A percentile compares a stretch with the other conserved stretches of the same genome.
phyloP scores from a whole-genome alignment of 306 rosid genomes.

The Vachellia pachyceras region DNA sequence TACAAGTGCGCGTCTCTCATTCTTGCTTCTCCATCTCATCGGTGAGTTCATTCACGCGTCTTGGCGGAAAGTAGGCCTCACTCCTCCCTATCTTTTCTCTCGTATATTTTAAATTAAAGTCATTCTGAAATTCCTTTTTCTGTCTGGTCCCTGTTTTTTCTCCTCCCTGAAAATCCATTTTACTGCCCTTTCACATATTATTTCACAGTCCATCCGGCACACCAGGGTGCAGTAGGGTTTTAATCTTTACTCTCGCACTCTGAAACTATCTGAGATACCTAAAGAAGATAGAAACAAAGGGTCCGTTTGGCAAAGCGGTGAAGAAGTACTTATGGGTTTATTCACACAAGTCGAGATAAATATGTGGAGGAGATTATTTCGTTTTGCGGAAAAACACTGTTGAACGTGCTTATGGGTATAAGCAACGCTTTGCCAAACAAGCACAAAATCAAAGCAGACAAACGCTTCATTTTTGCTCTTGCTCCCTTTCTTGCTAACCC shows the following conservation, averaged over 20 bases:
- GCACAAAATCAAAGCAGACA: slow-evolving; percentile 49
- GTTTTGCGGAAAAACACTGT: too few relatives aligned
- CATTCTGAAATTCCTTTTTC: slow-evolving; percentile 11
- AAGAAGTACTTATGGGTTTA: too few relatives aligned
- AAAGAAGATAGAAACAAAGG: slow-evolving; percentile 44
- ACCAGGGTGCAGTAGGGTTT: slow-evolving; percentile 56
- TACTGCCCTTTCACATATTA: slow-evolving; percentile 15
- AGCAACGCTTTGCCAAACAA: too few relatives aligned
- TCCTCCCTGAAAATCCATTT: neutral
- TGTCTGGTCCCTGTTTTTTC: neutral
- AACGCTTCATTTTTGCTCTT: slow-evolving; percentile 44
- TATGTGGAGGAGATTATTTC: too few relatives aligned
- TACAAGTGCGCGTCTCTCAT: neutral
- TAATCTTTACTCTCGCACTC: slow-evolving; percentile 22
- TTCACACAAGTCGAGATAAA: too few relatives aligned
- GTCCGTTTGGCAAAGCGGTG: too few relatives aligned
- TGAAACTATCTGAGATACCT: slow-evolving; percentile 48
- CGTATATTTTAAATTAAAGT: neutral
- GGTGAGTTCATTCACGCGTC: neutral
- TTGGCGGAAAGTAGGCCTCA: neutral
- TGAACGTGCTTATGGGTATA: too few relatives aligned
- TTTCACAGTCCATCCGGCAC: slow-evolving; percentile 14
- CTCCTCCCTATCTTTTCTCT: neutral
- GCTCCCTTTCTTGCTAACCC: slow-evolving; percentile 44
- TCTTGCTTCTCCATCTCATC: neutral